Base-by-base conservation (phyloP, 192 early-diverging fungal genomes). In the Umbelopsis sp. region DNA sequence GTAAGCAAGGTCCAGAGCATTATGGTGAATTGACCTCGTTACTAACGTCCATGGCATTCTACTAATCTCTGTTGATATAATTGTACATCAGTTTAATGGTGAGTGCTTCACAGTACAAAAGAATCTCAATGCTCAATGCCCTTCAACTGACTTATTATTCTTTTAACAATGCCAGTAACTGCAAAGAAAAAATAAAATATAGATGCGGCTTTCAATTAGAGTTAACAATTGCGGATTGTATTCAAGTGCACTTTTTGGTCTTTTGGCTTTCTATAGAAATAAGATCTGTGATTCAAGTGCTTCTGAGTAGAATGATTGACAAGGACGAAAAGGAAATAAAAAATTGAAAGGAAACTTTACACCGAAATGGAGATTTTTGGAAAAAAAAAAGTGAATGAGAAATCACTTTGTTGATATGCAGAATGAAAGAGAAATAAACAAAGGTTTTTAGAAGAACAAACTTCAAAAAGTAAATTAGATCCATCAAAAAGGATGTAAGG, bases 161-260 rank as follows among this genome's bases (percentile, higher is more conserved):
- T 25, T 12, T 12, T 22, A 55, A 20, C 51, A 22, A 23, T 3
- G 3, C 23, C 51, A 61, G 55, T 61, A 18, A 61, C 55, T 8
- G 55, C 55, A 61, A 61, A 61, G 30, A 61, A 61, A 18, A 61
- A 61, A 37, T 61, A 61, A 25, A 30, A 61, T 16, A 49, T n/a
- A 35, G 25, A 55, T 16, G 7, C 4, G 15, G 0, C 35, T 11
- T 37, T 61, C 55, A 61, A 30, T 4, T 13, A 61, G 25, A 11
- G 55, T 61, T 30, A 41, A 41, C 27, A 35, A 16, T 49, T 49
- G 48, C 20, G 55, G 11, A 61, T 25, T 58, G 53, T 58, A 27
- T 61, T 61, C 55, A 61, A 49, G 18, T 37, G 55, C 33, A 61
- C 51, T 27, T 41, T 41, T 41, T 41, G 37, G 37, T 41, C 52